Base-by-base conservation (phyloP, 2,329 filamentous ascomycete species). In the Phaeoacremonium minimum region DNA sequence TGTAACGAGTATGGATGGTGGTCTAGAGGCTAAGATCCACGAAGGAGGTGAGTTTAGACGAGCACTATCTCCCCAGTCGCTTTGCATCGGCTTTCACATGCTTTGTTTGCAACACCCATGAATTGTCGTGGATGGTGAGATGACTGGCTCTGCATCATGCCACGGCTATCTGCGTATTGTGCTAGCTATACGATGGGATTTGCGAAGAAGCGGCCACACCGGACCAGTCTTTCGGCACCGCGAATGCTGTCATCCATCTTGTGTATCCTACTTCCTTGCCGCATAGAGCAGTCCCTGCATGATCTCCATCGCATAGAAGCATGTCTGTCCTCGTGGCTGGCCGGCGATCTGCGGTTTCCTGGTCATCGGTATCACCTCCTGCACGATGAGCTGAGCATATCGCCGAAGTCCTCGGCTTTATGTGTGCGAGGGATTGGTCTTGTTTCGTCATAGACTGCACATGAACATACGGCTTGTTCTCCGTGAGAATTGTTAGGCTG, bases 11-110 rank as follows among this genome's bases (percentile, higher is more conserved):
- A 94, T 98, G 89, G 77, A 84, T 30, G 90, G 90, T 45, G 87
- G 89, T 48, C 75, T 98, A 14, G 93, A 97, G 63, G 88, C 91
- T 33, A 84, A 77, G 57, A 83, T 98, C 45, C 76, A 95, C 52
- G 94, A 98, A 85, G 93, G 86, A 73, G 93, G 87, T 90, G 67
- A 71, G 85, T 75, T 29, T 42, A 41, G 39, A 46, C 43, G 16
- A 31, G 17, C 12, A 33, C 32, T 28, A 26, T 26, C 20, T 26
- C 42, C 48, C 29, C 51, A 47, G 45, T 56, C 47, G 44, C 43
- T 51, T 51, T 58, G 35, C 49, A 36, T 53, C 45, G 50, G 53
- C 49, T 52, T 43, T 45, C 29, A 22, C 35, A 36, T 35, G 15
- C 28, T 36, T n/a, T n/a, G n/a, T n/a, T n/a, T n/a, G n/a, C n/a